Evolutionary conservation across 2,329 filamentous ascomycete species (phyloP).

Genomic region (Coniella lustricola): DNA sequence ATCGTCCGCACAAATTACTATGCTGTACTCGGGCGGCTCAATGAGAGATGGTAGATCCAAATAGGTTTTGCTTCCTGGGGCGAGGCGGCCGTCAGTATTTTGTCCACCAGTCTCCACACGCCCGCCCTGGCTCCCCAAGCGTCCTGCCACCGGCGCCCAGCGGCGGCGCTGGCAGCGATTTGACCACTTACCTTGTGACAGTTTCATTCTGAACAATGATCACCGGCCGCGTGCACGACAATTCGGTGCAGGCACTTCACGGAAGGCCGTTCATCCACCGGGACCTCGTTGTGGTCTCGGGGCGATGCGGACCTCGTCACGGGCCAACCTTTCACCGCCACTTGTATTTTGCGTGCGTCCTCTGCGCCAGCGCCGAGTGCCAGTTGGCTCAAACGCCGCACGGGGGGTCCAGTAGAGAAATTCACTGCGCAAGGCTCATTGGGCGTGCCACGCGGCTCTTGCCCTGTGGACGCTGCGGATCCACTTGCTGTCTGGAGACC

Average conservation of each 20-base stretch:
- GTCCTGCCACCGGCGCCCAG: neutral
- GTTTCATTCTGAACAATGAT: constrained; percentile 15
- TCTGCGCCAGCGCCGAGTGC: neutral
- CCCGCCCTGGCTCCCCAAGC: neutral
- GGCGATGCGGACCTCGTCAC: constrained; percentile 9
- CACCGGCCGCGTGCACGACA: neutral
- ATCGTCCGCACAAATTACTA: constrained; percentile 15
- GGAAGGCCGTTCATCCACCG: constrained; percentile 4
- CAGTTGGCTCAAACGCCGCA: no score
- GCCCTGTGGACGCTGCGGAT: neutral
- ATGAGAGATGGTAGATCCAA: constrained; percentile 15
- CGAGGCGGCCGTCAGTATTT: constrained; percentile 6
- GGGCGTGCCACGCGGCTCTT: constrained; percentile 5
- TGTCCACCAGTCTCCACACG: no score
- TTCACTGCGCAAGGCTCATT: constrained; percentile 1
- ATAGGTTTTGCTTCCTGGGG: constrained; percentile 15
- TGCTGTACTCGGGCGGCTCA: constrained; percentile 15
- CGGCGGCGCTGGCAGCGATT: neutral
- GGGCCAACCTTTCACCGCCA: constrained; percentile 15
- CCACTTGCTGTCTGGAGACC: neutral
- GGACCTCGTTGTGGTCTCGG: constrained; percentile 11
- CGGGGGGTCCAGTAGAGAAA: neutral
- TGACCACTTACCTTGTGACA: constrained; percentile 14
- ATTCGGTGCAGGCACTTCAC: constrained; percentile 3
- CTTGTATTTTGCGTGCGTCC: constrained; percentile 1